Evolutionary conservation across 805 yeast genomes (phyloP), one percentile per base, ranked within the genome.

Genomic region (Lachancea meyersii): DNA sequence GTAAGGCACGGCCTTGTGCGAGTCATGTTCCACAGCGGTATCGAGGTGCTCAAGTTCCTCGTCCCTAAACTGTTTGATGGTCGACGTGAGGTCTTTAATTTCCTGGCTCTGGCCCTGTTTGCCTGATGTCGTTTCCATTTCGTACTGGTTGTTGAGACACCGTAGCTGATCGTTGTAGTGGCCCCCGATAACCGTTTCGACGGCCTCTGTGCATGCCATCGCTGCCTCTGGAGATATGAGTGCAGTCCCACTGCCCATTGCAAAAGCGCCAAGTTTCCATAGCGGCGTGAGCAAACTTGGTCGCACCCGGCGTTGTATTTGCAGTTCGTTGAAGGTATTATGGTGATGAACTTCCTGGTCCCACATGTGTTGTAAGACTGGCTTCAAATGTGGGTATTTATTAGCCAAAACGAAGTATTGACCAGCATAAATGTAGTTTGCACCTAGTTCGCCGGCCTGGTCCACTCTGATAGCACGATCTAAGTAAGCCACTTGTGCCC

Each of bases 171-270:
- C 81, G 60, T 93, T 93, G 65, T 93, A 93, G 61, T 93, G 98
- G 1, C 86, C 85, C 1, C 98, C 98, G 61, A 93, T 93, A 5
- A 93, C 97, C 0, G 98, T 93, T 64, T 93, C 98, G 1, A 93
- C 97, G 0, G 97, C 97, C 47, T 89, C 97, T 0, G 98, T 93
- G 61, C 98, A 93, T 1, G 98, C 97, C 98, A 93, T 93, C 2
- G 98, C 97, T 2, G 96, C 97, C 60, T 91, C 96, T 57, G 87
- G 86, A 14, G 96, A 82, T 48, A 88, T 64, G 41, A 84, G 53
- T 0, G 96, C 97, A 0, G 97, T 93, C 1, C 81, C 83, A 1
- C 79, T 77, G 3, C 98, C 98, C 69, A 93, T 71, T 0, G 80
- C 80, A 38, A 83, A 71, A 0, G 98, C 97, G 3, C 97, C 97